Percentiles rank a stretch among this genome's conserved stretches.
These are phyloP conservation scores for Pythium monospermum DNA, from an alignment of 352 stramenopile species.

Conservation along the genomic window DNA sequence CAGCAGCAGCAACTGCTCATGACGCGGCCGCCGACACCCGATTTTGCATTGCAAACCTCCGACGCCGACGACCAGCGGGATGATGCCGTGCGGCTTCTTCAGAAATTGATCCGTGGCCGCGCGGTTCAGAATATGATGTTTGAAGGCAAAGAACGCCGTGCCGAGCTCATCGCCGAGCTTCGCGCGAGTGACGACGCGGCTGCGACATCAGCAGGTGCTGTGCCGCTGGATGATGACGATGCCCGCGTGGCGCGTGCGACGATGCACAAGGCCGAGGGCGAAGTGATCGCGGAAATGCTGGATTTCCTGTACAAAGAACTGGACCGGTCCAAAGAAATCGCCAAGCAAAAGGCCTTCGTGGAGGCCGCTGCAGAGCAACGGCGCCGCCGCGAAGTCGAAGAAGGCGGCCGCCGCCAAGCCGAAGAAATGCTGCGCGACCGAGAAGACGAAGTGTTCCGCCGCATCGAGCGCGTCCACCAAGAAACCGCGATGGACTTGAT, in stretches of 20 bases:
- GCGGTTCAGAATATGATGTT: constrained; percentile 94
- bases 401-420: constrained; percentile 82
- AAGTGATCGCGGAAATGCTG: constrained; percentile 85
- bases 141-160: constrained; percentile 82
- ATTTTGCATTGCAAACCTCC: constrained; percentile 37
- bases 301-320: constrained; percentile 90
- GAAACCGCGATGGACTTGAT: constrained; percentile 73
- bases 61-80: constrained; percentile 48
- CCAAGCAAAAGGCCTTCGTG: constrained; percentile 74
- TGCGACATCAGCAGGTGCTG: not conserved
- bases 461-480: constrained; percentile 73
- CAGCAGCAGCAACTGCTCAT: constrained; percentile 43
- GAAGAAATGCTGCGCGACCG: constrained; percentile 79
- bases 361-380: constrained; percentile 59
- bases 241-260: constrained; percentile 38
- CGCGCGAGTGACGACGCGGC: constrained; percentile 59
- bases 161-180: constrained; percentile 88
- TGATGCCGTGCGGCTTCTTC: constrained; percentile 74
- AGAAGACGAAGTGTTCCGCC: constrained; percentile 78
- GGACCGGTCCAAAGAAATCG: constrained; percentile 69
- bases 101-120: constrained; percentile 85
- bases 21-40: constrained; percentile 72
- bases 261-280: constrained; percentile 71
- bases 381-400: constrained; percentile 71
- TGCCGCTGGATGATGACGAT: constrained; percentile 33